Evolutionary conservation across 768 basidiomycete species (phyloP).

Genomic region (Panaeolus papilionaceus): DNA sequence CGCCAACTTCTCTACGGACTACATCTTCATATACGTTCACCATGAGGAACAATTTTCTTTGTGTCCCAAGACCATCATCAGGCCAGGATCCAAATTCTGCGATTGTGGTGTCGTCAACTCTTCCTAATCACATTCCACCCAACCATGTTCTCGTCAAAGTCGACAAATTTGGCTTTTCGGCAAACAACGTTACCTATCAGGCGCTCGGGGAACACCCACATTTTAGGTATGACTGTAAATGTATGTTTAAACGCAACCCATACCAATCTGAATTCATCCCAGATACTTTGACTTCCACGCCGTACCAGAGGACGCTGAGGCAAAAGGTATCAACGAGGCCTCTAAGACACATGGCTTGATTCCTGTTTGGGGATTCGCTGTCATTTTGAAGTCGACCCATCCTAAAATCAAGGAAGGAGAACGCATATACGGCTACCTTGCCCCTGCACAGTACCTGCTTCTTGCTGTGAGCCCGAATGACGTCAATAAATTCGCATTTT

Average conservation of each 20-base stretch:
- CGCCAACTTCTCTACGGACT: neutral
- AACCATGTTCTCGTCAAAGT: constrained; percentile 62
- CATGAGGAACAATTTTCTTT: constrained; percentile 27
- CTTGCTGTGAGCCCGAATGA: constrained; percentile 56
- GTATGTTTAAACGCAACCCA: neutral
- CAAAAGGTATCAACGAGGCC: constrained; percentile 34
- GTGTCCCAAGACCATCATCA: constrained; percentile 37
- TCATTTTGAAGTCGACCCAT: constrained; percentile 55
- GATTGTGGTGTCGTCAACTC: constrained; percentile 29
- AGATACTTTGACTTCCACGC: constrained; percentile 76
- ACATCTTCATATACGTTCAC: neutral
- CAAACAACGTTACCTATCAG: constrained; percentile 78
- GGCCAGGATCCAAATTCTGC: constrained; percentile 31
- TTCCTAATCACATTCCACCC: constrained; percentile 34
- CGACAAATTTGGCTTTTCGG: constrained; percentile 73
- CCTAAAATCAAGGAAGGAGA: constrained; percentile 57
- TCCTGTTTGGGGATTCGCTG: constrained; percentile 79
- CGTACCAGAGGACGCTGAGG: constrained; percentile 42
- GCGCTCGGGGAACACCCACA: constrained; percentile 56
- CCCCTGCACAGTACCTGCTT: constrained; percentile 62
- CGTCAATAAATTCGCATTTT: constrained; percentile 61
- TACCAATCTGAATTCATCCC: neutral
- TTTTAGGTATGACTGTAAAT: constrained; percentile 42
- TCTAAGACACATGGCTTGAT: constrained; percentile 63
- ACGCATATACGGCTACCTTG: constrained; percentile 69